phyloP scores from a whole-genome alignment of 2,329 filamentous ascomycete genomes.

The Macrophomina phaseolina region DNA sequence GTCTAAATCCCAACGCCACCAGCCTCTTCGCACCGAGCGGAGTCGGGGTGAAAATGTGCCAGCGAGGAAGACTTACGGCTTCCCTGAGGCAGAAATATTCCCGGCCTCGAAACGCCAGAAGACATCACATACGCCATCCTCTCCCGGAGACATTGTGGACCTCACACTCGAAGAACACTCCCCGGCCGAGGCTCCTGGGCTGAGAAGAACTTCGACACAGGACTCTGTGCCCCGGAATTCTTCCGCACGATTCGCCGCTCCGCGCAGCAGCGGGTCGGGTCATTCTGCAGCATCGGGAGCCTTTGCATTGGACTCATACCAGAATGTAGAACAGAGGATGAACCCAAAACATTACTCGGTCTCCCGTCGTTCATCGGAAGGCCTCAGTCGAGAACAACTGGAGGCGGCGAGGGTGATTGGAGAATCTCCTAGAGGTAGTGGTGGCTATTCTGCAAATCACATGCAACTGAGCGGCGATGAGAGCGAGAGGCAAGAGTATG shows the following conservation, averaged over 20 bases:
- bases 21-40: background rate
- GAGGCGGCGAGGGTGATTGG: too few species aligned
- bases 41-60: slow-evolving; percentile 9
- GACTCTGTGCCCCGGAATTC: background rate
- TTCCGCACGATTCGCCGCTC: background rate
- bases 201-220: background rate
- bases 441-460: background rate
- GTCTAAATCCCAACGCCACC: background rate
- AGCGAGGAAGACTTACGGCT: background rate
- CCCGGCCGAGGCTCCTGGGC: background rate
- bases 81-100: background rate
- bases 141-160: background rate
- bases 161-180: background rate
- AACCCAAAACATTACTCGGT: background rate
- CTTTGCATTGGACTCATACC: background rate
- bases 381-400: background rate
- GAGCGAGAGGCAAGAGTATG: background rate
- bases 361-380: background rate
- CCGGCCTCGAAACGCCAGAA: background rate
- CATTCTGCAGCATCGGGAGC: background rate
- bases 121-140: background rate
- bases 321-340: slow-evolving; percentile 10
- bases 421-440: background rate
- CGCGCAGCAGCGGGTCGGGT: background rate
- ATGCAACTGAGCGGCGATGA: slow-evolving; percentile 1